phyloP scores from a whole-genome alignment of 2,329 filamentous ascomycete genomes.

The Davidsoniella virescens region DNA sequence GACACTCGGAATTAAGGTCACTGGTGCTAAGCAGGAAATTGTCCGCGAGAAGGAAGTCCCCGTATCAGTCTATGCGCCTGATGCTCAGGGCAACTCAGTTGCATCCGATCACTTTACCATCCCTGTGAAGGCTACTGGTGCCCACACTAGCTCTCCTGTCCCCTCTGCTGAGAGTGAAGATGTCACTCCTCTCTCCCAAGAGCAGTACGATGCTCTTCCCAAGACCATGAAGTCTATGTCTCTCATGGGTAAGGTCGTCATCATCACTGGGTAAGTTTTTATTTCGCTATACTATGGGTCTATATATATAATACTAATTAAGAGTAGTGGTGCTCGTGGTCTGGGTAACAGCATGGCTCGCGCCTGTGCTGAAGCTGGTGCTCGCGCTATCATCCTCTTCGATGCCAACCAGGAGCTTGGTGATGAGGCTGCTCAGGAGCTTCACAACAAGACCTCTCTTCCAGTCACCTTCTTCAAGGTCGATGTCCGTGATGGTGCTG shows the following conservation, averaged over 20 bases:
- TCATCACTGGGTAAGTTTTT: slow-evolving; percentile 48
- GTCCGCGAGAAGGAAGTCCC: slow-evolving; percentile 41
- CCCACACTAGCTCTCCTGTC: slow-evolving; percentile 25
- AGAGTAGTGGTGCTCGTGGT: slow-evolving; percentile 51
- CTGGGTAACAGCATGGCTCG: slow-evolving; percentile 67
- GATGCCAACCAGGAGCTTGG: slow-evolving; percentile 63
- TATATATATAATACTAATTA: background rate
- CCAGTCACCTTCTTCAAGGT: slow-evolving; percentile 65
- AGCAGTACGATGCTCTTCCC: slow-evolving; percentile 40
- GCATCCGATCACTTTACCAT: slow-evolving; percentile 38
- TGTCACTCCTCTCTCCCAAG: slow-evolving; percentile 35
- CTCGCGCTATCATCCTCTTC: slow-evolving; percentile 57
- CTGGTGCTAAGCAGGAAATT: slow-evolving; percentile 29
- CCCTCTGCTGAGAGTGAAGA: slow-evolving; percentile 28
- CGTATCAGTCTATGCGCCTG: slow-evolving; percentile 35
- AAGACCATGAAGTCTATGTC: slow-evolving; percentile 53
- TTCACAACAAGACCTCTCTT: slow-evolving; percentile 56
- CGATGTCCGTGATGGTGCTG: slow-evolving; percentile 55
- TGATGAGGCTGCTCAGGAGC: slow-evolving; percentile 50
- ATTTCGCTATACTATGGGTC: background rate
- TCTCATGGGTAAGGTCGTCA: slow-evolving; percentile 52
- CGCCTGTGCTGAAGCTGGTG: slow-evolving; percentile 59
- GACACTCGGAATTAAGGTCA: slow-evolving; percentile 15
- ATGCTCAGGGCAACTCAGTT: slow-evolving; percentile 26
- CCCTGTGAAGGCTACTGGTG: slow-evolving; percentile 30